Percentiles rank a stretch among this genome's conserved stretches.
Evolutionary conservation across 2,329 filamentous ascomycete genomes (phyloP).

Genomic region (Zymoseptoria pseudotritici): DNA sequence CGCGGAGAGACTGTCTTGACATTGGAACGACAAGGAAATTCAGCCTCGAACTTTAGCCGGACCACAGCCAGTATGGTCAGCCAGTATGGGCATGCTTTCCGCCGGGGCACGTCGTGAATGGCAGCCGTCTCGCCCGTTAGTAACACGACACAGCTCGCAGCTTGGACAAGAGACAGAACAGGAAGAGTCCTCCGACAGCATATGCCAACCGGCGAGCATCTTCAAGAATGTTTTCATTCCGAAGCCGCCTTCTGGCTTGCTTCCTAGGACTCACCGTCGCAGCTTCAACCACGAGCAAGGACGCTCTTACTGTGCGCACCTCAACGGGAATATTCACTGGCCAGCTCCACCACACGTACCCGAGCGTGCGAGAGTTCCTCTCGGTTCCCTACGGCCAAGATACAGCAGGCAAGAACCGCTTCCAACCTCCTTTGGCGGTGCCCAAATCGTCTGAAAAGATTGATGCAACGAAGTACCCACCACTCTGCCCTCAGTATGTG

Average conservation of each 20-base stretch:
- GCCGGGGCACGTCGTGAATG: not conserved
- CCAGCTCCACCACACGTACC: not conserved
- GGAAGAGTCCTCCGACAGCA: no score
- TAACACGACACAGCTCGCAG: not conserved
- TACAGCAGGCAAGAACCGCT: slow-evolving; percentile 10
- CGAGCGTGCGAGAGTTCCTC: slow-evolving; percentile 9
- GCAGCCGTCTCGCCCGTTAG: not conserved
- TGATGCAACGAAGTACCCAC: not conserved
- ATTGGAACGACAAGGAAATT: not conserved
- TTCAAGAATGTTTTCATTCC: not conserved
- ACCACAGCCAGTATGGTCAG: not conserved
- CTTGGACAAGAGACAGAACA: not conserved
- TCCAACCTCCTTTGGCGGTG: not conserved
- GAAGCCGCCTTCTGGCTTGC: not conserved
- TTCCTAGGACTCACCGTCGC: not conserved
- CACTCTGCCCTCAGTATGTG: slow-evolving; percentile 31
- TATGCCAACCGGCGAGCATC: not conserved
- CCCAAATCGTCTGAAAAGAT: not conserved
- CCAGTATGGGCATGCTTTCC: not conserved
- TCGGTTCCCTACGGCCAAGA: slow-evolving; percentile 10
- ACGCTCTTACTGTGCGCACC: not conserved
- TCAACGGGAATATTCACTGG: not conserved
- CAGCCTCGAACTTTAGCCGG: not conserved
- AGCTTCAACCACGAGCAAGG: not conserved
- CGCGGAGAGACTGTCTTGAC: not conserved